A percentile compares a stretch with the other conserved stretches of the same genome.
Evolutionary conservation across 148 eudicot genomes (phyloP).

Genomic region (Fagopyrum esculentum): DNA sequence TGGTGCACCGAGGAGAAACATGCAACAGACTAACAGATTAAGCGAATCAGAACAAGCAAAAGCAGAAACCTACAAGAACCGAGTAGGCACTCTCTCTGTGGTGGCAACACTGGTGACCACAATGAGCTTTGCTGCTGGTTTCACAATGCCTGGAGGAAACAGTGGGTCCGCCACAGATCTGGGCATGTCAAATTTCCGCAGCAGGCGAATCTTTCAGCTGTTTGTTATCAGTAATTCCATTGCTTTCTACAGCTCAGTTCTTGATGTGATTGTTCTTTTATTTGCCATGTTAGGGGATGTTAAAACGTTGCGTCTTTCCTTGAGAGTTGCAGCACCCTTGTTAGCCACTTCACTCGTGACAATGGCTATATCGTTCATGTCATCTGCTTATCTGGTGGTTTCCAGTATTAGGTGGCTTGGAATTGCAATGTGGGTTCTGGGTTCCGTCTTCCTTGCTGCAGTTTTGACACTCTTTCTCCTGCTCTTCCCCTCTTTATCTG

Average conservation of each 20-base stretch:
- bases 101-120: conserved; percentile 32
- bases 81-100: conserved; percentile 25
- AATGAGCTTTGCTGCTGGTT: conserved; percentile 32
- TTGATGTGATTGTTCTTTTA: conserved; percentile 30
- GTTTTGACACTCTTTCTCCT: neutral
- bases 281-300: conserved; percentile 40
- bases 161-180: conserved; percentile 13
- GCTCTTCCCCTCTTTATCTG: neutral
- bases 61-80: conserved; percentile 16
- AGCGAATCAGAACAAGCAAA: conserved; percentile 5
- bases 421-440: conserved; percentile 23
- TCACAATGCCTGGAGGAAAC: conserved; percentile 34
- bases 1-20: conserved; percentile 15
- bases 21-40: neutral
- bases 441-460: conserved; percentile 18
- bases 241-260: conserved; percentile 35
- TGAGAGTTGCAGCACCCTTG: conserved; percentile 26
- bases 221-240: conserved; percentile 36
- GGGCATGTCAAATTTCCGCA: conserved; percentile 23
- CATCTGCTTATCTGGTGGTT: conserved; percentile 29
- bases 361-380: conserved; percentile 48
- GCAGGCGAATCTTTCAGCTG: conserved; percentile 19
- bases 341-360: conserved; percentile 31
- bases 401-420: conserved; percentile 33
- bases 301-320: conserved; percentile 16